Base-by-base conservation (phyloP, 345 rosid genomes). In the Hibiscus syriacus region DNA sequence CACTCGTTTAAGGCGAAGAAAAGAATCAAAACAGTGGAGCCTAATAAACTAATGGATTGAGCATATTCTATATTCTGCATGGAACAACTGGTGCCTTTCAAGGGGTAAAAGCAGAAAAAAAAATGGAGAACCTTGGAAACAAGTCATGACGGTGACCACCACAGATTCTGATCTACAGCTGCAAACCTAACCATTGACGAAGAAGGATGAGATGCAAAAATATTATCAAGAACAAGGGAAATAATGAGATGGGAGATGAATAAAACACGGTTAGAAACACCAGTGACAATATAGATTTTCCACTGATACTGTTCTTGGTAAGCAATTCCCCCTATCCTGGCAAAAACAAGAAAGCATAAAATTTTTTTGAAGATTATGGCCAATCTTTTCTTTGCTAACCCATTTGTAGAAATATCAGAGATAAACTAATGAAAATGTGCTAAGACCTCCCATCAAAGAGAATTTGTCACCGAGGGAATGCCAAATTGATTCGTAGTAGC, bases 181-280 rank as follows among this genome's bases (percentile, higher is more conserved):
- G 69, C 87, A 59, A 43, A 20, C 80, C 82, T 83, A 83, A 74
- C 52, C 70, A 74, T 20, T 70, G 64, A 67, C 62, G 55, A 64
- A 55, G 67, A 69, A 62, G 68, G 30, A 61, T 61, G 39, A 39
- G 49, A 0, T 4, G 17, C 53, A 13, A 59, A 62, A 62, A 38
- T n/a, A n/a, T n/a, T n/a, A 58, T 26, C 50, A 58, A 5, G 10
- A 38, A 41, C 19, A 29, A 3, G 30, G 50, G 32, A 62, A 34
- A 36, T n/a, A 27, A 17, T 30, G 64, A 48, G 60, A 69, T 13
- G 38, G 58, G 8, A 59, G 46, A 38, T 36, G 27, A 60, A 20
- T n/a, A 27, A 62, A 52, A 67, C 22, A 70, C 50, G 72, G 77
- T 73, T 71, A 80, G 82, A 62, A 38, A 73, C 69, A 68, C 70